A percentile compares a stretch with the other conserved stretches of the same genome.
phyloP scores from a whole-genome alignment of 2,329 filamentous ascomycete species.

The Aspergillus fumigatus region DNA sequence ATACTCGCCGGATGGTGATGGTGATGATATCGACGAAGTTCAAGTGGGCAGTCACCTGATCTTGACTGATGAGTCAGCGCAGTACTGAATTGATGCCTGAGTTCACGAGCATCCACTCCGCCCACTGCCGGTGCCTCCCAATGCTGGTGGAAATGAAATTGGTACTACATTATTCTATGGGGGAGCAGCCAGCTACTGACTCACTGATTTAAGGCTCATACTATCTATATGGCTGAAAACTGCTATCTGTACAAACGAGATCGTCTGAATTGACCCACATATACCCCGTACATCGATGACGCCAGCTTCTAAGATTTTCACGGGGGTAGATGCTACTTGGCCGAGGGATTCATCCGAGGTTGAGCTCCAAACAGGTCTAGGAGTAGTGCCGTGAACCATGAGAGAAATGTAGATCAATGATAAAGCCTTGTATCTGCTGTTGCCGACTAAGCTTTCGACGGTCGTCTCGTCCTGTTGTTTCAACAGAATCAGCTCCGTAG shows the following conservation, averaged over 20 bases:
- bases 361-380: neutral
- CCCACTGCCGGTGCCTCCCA: no score
- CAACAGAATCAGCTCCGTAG: neutral
- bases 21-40: slow-evolving; percentile 4
- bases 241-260: neutral
- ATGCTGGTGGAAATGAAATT: neutral
- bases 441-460: neutral
- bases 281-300: neutral
- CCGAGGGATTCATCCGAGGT: neutral
- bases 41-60: slow-evolving; percentile 1
- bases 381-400: neutral
- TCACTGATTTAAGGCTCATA: neutral
- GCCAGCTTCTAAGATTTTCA: neutral
- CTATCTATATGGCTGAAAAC: neutral
- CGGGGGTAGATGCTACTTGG: neutral
- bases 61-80: neutral
- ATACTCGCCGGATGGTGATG: neutral
- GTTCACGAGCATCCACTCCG: neutral
- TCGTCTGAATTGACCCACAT: neutral
- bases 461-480: neutral
- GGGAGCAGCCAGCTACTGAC: neutral
- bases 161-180: neutral
- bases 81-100: neutral
- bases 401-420: neutral
- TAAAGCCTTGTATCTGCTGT: neutral